Evolutionary conservation across 108 stramenopile genomes (phyloP), one percentile per base, ranked within the genome.

Genomic region (Aurantiochytrium sp.): DNA sequence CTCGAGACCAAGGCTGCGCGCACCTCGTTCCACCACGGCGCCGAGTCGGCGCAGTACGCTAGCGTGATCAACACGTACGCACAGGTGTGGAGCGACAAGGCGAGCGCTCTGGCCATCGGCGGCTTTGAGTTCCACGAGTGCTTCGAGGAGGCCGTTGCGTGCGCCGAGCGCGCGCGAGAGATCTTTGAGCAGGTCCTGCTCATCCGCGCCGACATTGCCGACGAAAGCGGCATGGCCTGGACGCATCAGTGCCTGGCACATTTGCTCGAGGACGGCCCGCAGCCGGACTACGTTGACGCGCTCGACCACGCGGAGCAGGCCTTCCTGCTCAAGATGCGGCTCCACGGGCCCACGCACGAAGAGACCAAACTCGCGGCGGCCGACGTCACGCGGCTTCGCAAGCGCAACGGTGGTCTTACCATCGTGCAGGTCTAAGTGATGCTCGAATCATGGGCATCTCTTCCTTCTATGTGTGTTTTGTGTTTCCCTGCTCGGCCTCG

Each of bases 51-150:
- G 0, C 59, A 65, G 59, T 34, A 65, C 34, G 59, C 59, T 24
- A 30, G 24, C 59, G 34, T 65, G 8, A 30, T 65, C 59, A 65
- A 65, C 59, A 65, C 59, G 19, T 65, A 65, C 19, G 59, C 59
- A 0, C 59, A 65, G 59, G 59, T 65, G 8, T 65, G 59, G 59
- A 65, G 59, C 59, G 59, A 65, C 59, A 65, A 65, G 59, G 59
- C 59, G 32, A 65, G 59, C 59, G 59, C 59, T 27, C 1, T 65
- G 59, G 59, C 59, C 59, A 65, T 65, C 19, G 59, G 59, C 34
- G 59, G 59, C 59, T 65, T 65, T 65, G 59, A 65, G 59, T 34
- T 65, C 34, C 59, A 3, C 59, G 12, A 65, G 59, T 65, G 32
- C 59, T 12, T 65, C 34, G 59, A 65, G 59, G 59, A 65, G 59